Evolutionary conservation across 1,284 basidiomycete genomes (phyloP), one percentile per base, ranked within the genome.

Genomic region (Cutaneotrichosporon daszewskae): DNA sequence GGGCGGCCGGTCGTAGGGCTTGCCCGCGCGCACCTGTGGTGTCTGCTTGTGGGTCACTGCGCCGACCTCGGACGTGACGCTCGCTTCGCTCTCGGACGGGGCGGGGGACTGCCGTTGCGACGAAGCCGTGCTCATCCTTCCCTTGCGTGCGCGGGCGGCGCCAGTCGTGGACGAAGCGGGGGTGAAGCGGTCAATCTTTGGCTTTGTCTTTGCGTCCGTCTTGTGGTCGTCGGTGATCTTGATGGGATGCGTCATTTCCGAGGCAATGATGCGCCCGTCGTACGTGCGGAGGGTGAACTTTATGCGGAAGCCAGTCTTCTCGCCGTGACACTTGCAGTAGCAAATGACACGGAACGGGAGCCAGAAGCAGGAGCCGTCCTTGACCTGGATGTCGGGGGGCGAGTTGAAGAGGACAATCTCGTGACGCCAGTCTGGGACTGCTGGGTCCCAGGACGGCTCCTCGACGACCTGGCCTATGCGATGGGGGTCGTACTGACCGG

Each of bases 201-300:
- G 47, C 47, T 64, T 66, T 9, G 55, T 38, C 49, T 65, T 69
- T 11, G 59, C 54, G 6, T 78, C 81, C 27, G 88, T 90, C 74
- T 96, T 96, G 74, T 96, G 92, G 68, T 99, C 95, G 71, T 99
- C 95, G 3, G 94, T 99, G 59, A 98, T 98, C 84, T 98, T 94
- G 62, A 99, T 94, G 3, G 94, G 90, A 23, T 84, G 83, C 3
- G 89, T 90, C 35, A 78, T 80, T 3, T 89, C 88, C 10, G 80
- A 79, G 10, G 89, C 94, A 41, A 98, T 80, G 37, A 91, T 71
- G 20, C 85, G 79, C 8, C 90, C 91, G 27, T 74, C 76, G 58
- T 82, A 76, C 55, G 96, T 87, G 58, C 84, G 80, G 75, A 98
- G 80, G 16, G 83, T 84, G 68, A 98, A 87, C 59, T 87, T 85